phyloP scores from a whole-genome alignment of 2,329 filamentous ascomycete species.

The Pestalotiopsis sp. region DNA sequence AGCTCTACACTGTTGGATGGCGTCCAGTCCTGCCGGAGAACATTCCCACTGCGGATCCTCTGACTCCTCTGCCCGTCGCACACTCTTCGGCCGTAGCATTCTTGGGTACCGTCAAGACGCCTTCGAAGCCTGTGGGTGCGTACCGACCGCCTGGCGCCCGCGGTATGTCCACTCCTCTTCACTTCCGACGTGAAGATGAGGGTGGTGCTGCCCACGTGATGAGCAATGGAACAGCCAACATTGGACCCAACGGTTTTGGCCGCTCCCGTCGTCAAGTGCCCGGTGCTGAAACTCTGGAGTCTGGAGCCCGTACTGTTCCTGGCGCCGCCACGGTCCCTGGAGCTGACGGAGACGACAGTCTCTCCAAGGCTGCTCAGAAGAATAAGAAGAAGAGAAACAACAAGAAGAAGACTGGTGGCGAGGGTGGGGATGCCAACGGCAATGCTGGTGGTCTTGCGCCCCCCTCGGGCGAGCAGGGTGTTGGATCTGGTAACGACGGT shows the following conservation, averaged over 20 bases:
- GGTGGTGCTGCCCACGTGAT: constrained; percentile 85
- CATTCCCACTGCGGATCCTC: constrained; percentile 67
- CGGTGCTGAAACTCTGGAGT: constrained; percentile 71
- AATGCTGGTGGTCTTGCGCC: constrained; percentile 46
- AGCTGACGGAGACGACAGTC: constrained; percentile 68
- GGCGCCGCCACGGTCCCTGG: constrained; percentile 66
- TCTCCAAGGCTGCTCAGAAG: constrained; percentile 86
- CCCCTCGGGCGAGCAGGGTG: constrained; percentile 43
- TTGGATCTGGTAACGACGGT: constrained; percentile 51
- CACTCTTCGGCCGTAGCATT: constrained; percentile 84
- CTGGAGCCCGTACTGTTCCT: constrained; percentile 65
- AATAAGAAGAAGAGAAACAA: constrained; percentile 97
- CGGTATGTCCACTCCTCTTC: constrained; percentile 83
- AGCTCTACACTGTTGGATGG: constrained; percentile 91
- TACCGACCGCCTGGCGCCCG: constrained; percentile 94
- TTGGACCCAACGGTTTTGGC: constrained; percentile 79
- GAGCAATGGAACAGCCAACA: constrained; percentile 75
- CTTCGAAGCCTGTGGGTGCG: constrained; percentile 94
- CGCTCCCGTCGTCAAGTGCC: constrained; percentile 77
- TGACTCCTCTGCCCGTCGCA: constrained; percentile 73
- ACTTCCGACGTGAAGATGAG: constrained; percentile 97
- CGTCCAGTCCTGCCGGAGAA: constrained; percentile 70
- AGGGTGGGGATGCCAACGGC: constrained; percentile 52
- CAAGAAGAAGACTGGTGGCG: constrained; percentile 85
- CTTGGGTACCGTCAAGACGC: constrained; percentile 85